Evolutionary conservation across 768 basidiomycete genomes (phyloP), one percentile per base, ranked within the genome.

Genomic region (Bullera alba): DNA sequence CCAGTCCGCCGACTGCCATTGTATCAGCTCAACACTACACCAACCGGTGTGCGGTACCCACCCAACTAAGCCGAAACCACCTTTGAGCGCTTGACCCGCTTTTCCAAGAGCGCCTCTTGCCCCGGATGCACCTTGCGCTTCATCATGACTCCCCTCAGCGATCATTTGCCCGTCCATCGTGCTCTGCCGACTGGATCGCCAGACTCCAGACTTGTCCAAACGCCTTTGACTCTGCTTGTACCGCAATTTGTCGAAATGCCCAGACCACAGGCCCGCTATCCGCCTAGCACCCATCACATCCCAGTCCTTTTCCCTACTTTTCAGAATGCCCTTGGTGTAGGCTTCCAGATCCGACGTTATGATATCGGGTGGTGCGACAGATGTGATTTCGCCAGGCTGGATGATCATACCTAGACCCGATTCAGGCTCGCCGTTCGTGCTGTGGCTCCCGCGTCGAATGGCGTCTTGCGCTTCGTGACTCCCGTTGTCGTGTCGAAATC

Each of bases 261-360:
- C 65, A 21, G 51, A 54, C 65, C 65, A 67, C 29, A 67, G 38
- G 34, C 53, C 50, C 2, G 58, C 65, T 15, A 67, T 43, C 19
- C 62, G 36, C 29, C 65, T 42, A 5, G 60, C 59, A 15, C 65
- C 65, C 39, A 64, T 56, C 23, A 57, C 16, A 25, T 59, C 62
- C 60, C 60, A 56, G 36, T 67, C 65, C 46, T 67, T 67, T 27
- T 67, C 60, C 16, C 61, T 41, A 12, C 53, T 56, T 37, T 60
- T 59, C 19, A 63, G 45, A 35, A 67, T 57, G 10, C 62, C 59
- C 17, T 52, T 55, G 21, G 53, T 61, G 42, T 67, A 67, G 22
- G 65, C 62, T 22, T 67, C 65, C n/a, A 67, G 52, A 35, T 67
- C 57, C 2, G 54, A 59, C 3, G 65, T 67, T 30, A 67, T 67